Base-by-base conservation (phyloP, 495 filamentous ascomycete species). In the Aspergillus heteromorphus region DNA sequence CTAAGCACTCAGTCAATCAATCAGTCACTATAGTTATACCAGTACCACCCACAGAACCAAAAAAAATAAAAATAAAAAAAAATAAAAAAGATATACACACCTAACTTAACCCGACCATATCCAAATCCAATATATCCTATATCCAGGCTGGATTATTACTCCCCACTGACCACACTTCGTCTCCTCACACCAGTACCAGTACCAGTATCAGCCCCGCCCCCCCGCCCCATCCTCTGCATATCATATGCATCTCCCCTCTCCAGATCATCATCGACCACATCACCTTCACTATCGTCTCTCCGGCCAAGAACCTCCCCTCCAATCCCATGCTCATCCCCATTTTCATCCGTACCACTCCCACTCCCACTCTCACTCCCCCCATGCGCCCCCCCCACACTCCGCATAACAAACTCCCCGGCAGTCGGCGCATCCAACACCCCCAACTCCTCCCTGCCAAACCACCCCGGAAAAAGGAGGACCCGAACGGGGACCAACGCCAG, bases 361-460 rank as follows among this genome's bases (percentile, higher is more conserved):
- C 23, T 7, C 11, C 6, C 43, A n/a, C 13, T 7, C 5, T 65
- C 49, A 29, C 60, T 65, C 55, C 77, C 69, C 0, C 82, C 85
- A 69, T 82, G 84, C 53, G 77, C 79, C 2, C 89, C 91, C 19
- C 90, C 87, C 6, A 87, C 86, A 60, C 85, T 87, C 75, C 91
- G 86, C 85, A 95, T 91, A 0, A 86, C 91, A 61, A 95, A 93
- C 31, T 81, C 79, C 64, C 88, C 89, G 17, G 91, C 89, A 1
- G 91, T 91, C 0, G 88, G 87, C 29, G 70, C 85, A 74, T 97
- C 92, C 60, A 97, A 65, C 2, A 84, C 62, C 0, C 66, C 65
- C 40, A 97, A 66, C 73, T 96, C 92, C 59, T 84, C 77, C 0
- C 71, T 59, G 0, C 73, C 76, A 58, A 97, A 88, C 70, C 79